Base-by-base conservation (phyloP, 1,139 yeast species). In the Nakaseomyces uthaithaninus region DNA sequence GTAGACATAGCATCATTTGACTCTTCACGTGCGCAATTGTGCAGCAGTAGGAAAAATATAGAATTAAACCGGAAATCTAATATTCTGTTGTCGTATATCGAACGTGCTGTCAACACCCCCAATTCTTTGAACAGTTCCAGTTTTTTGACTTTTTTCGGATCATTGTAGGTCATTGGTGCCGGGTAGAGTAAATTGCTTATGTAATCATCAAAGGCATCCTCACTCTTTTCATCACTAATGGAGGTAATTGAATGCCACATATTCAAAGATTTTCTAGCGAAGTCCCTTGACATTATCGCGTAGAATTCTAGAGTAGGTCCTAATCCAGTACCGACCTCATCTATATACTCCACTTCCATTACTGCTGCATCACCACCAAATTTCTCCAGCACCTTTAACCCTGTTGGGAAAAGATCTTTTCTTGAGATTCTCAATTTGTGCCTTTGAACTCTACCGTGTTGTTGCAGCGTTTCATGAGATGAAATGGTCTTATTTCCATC, bases 251-350 rank as follows among this genome's bases (percentile, higher is more conserved):
- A 20, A 50, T 94, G 71, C 98, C 98, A 91, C 63, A 91, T 65
- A 14, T 62, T 63, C 42, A 80, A 62, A 39, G 69, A 70, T 42
- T 69, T 71, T 46, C 66, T 70, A 1, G 82, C 67, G 56, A 84
- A 86, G 46, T 81, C 91, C 46, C 68, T 75, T 0, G 96, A 86
- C 3, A 85, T 91, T 11, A 72, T 67, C 0, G 96, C 77, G 57
- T 86, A 91, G 55, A 91, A 91, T 60, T 91, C 98, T 46, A 89
- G 68, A 0, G 98, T 91, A 2, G 98, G 98, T 0, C 98, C 98
- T 39, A 87, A 65, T 0, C 98, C 98, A 1, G 95, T 81, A 10
- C 98, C 98, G n/a, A 74, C 95, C 58, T 91, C 98, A 52, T 82
- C 89, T 50, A 74, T 79, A 54, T 83, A 91, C 57, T 89, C 96